These are phyloP conservation scores for Chrysanthemum seticuspe DNA, from an alignment of 129 eudicot species.

Conservation along the genomic window DNA sequence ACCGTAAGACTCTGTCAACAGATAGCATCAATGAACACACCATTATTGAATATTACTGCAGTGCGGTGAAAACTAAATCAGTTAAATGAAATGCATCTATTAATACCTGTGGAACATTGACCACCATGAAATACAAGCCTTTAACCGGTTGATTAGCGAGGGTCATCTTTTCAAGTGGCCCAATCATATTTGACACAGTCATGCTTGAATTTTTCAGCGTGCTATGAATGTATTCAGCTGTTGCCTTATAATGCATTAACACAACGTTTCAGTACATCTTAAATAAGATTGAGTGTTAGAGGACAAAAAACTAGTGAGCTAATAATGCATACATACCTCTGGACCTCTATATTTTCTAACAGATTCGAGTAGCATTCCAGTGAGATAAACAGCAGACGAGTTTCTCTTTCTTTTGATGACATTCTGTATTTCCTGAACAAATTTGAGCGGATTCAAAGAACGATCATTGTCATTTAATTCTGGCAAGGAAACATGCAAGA, in stretches of 20 bases:
- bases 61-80: not conserved
- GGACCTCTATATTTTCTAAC: conserved; percentile 64
- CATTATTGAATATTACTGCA: not conserved
- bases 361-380: conserved; percentile 64
- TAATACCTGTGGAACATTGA: conserved; percentile 46
- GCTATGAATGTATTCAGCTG: conserved; percentile 39
- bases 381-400: conserved; percentile 66
- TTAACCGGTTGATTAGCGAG: conserved; percentile 44
- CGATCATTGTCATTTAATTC: conserved; percentile 12
- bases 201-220: conserved; percentile 48
- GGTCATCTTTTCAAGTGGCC: conserved; percentile 53
- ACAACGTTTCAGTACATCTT: not conserved
- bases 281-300: too few species aligned
- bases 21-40: not conserved
- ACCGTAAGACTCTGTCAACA: conserved; percentile 41
- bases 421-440: conserved; percentile 45
- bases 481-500: conserved; percentile 65
- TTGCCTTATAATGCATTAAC: conserved; percentile 28
- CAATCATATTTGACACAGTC: conserved; percentile 46
- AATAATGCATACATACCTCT: conserved; percentile 47
- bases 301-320: not conserved
- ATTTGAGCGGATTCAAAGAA: conserved; percentile 43
- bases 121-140: conserved; percentile 52
- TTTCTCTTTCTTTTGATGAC: conserved; percentile 53
- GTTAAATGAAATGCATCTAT: not conserved